Evolutionary conservation across 352 stramenopile genomes (phyloP).

Genomic region (Globisporangium yorkense): DNA sequence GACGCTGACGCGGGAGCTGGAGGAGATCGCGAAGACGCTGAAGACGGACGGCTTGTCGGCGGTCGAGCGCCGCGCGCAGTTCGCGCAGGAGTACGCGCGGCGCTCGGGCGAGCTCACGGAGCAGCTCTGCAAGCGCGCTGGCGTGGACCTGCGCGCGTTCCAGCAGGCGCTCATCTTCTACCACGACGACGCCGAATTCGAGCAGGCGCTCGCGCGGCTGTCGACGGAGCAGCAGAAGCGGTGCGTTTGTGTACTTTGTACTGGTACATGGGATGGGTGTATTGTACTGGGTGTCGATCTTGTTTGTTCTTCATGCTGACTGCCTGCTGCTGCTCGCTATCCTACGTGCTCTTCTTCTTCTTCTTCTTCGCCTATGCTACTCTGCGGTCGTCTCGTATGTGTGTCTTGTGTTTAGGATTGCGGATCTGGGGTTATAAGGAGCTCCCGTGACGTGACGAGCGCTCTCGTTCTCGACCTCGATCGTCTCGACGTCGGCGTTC

Average conservation of each 20-base stretch:
- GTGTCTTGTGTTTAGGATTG: neutral
- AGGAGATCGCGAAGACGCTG: conserved; percentile 34
- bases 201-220: conserved; percentile 53
- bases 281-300: conserved; percentile 6
- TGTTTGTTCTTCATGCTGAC: conserved; percentile 6
- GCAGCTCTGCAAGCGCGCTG: conserved; percentile 36
- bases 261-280: neutral
- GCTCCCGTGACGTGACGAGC: neutral
- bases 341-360: neutral
- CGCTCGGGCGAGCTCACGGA: conserved; percentile 55
- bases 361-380: neutral
- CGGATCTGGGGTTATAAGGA: neutral
- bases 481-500: no score
- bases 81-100: conserved; percentile 65
- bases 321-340: neutral
- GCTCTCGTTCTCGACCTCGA: neutral
- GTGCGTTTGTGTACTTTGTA: conserved; percentile 19
- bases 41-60: conserved; percentile 14
- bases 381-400: neutral
- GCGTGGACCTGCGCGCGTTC: conserved; percentile 64
- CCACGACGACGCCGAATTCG: conserved; percentile 63
- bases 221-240: conserved; percentile 61
- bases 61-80: conserved; percentile 37
- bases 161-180: conserved; percentile 74
- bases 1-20: conserved; percentile 66